Base-by-base conservation (phyloP, 176 grass and related monocot genomes). In the Cymbopogon citratus region DNA sequence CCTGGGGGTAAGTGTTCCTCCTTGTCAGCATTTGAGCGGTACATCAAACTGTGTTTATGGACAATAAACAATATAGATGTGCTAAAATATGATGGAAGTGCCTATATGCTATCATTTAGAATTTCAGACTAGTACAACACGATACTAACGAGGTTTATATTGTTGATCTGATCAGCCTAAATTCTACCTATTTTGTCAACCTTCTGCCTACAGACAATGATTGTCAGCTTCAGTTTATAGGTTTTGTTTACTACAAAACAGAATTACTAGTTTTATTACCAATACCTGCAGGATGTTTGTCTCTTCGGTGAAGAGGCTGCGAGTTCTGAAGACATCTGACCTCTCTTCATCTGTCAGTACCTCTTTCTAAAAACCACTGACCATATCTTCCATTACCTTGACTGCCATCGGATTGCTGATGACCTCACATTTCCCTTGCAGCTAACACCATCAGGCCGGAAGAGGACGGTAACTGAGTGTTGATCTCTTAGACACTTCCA, bases 221-320 rank as follows among this genome's bases (percentile, higher is more conserved):
- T 6, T 5, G 16, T 5, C 29, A 45, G 7, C 11, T 54, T 39
- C 7, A 14, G 5, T 6, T 48, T 36, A n/a, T 15, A 28, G 5
- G 16, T 45, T 3, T 28, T 10, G 35, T 19, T 78, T 19, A n/a
- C 64, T 69, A 21, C 21, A 69, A 21, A 40, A 12, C 21, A 23
- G 12, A 36, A 9, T 34, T 2, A 24, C 45, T 73, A 63, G 54
- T 23, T 10, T 76, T 24, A 23, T 59, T 61, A 45, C 7, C 24
- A 34, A 71, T 75, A 29, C 21, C 66, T 45, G 52, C 87, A 92
- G 90, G 76, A 92, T 92, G 84, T 92, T 89, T 63, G 84, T 89
- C 73, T 89, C 90, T 43, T 89, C 84, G 18, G 90, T 70, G 49
- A 92, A 92, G 81, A 86, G 90, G 75, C 84, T 92, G 75, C 69